Percentiles rank a stretch among this genome's conserved stretches.
Conservation (phyloP, 257 asterid species). For the Solanum sitiens region DNA sequence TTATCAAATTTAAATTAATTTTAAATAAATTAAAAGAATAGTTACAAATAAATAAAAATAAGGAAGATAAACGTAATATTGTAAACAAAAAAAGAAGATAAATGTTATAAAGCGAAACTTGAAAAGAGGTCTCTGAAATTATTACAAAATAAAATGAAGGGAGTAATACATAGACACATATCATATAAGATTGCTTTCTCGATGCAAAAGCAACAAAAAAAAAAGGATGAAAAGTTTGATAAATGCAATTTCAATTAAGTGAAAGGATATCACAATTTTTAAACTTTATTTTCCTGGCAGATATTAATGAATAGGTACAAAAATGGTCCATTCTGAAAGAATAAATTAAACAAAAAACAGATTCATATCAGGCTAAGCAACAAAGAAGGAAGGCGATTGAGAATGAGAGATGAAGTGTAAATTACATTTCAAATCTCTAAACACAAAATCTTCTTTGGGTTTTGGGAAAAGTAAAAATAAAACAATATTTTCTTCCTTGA, state of each 20-base stretch:
- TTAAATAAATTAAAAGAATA: too few species aligned
- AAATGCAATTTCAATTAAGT: not conserved
- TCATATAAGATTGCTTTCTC: not conserved
- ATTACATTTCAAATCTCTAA: not conserved
- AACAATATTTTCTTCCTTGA: not conserved
- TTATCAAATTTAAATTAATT: too few species aligned
- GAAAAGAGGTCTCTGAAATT: too few species aligned
- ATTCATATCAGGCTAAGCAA: not conserved
- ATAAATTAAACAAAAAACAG: not conserved
- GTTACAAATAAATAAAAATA: too few species aligned
- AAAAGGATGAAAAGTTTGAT: not conserved
- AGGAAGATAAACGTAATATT: too few species aligned
- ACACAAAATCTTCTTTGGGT: not conserved
- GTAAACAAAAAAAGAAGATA: too few species aligned
- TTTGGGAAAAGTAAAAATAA: not conserved
- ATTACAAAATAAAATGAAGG: not conserved
- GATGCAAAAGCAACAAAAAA: not conserved
- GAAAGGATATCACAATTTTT: not conserved
- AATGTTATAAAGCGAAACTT: too few species aligned
- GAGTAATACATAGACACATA: not conserved
- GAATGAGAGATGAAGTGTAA: not conserved
- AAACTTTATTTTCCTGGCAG: not conserved
- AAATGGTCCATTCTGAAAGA: not conserved
- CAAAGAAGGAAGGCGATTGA: not conserved
- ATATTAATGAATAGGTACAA: not conserved